Conservation (phyloP, 2,329 filamentous ascomycete species). For the Geosmithia flava region DNA sequence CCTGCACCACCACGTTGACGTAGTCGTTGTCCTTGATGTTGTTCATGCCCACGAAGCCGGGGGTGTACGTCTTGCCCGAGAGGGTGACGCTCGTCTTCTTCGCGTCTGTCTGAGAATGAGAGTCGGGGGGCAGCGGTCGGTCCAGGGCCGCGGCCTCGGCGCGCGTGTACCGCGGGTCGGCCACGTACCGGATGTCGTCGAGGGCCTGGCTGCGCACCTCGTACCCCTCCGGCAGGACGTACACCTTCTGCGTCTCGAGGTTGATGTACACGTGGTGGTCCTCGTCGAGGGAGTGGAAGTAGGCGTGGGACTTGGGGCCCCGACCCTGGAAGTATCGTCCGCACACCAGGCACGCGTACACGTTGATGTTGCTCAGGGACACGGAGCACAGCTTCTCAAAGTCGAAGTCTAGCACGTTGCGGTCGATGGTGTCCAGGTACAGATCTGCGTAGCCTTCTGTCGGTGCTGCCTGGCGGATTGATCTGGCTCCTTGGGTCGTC, state of each 20-base stretch:
- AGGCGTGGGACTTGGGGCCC: constrained; percentile 88
- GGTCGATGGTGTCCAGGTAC: constrained; percentile 94
- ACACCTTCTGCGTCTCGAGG: constrained; percentile 85
- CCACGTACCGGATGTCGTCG: constrained; percentile 97
- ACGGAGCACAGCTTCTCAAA: constrained; percentile 98
- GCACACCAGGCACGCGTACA: constrained; percentile 94
- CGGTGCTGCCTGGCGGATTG: constrained; percentile 61
- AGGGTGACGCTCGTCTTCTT: constrained; percentile 58
- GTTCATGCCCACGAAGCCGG: constrained; percentile 97
- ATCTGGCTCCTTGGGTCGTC: constrained; percentile 20
- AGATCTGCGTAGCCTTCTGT: constrained; percentile 86
- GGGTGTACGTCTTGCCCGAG: constrained; percentile 72
- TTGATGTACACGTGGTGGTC: constrained; percentile 98
- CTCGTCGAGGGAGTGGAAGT: constrained; percentile 92
- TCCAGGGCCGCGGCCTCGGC: constrained; percentile 74
- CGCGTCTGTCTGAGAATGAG: no score
- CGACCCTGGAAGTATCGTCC: constrained; percentile 96
- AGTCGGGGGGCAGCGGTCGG: constrained; percentile 32
- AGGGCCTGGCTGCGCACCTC: constrained; percentile 90
- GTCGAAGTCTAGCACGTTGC: constrained; percentile 88
- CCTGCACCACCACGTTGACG: constrained; percentile 87
- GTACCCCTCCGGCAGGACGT: constrained; percentile 89
- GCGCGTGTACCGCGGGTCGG: constrained; percentile 76
- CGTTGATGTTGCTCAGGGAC: constrained; percentile 94
- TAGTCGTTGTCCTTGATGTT: constrained; percentile 99